phyloP scores from a whole-genome alignment of 2,329 filamentous ascomycete genomes.

The Talaromyces sp. region DNA sequence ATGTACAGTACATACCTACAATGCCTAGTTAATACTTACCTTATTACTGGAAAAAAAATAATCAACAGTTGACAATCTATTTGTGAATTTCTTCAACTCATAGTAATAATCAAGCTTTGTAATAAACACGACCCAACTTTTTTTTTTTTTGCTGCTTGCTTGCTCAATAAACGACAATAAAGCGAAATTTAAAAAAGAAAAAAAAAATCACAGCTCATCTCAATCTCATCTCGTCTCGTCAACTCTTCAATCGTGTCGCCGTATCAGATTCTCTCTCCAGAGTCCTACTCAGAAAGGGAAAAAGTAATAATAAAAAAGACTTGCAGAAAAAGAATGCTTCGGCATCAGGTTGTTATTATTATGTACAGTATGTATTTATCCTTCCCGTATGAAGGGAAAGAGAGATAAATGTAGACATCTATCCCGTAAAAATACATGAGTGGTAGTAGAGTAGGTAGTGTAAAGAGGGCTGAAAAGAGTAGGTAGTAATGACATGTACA shows the following conservation, averaged over 20 bases:
- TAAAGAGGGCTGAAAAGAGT: neutral
- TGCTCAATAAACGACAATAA: neutral
- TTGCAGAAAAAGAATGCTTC: neutral
- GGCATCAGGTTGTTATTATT: neutral
- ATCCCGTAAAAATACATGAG: neutral
- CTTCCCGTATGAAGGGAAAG: neutral
- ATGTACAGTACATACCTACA: neutral
- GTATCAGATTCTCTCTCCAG: neutral
- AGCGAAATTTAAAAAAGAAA: neutral
- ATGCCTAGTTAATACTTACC: no score
- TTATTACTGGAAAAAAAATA: neutral
- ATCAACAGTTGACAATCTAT: neutral
- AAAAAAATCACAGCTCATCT: neutral
- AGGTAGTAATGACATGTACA: conserved; percentile 12
- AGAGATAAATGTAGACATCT: neutral
- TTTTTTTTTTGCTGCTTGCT: neutral
- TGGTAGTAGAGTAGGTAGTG: neutral
- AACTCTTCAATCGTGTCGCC: neutral
- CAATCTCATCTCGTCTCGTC: neutral
- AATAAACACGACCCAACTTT: neutral
- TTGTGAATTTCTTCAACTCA: neutral
- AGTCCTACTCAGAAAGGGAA: neutral
- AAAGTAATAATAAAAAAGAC: neutral
- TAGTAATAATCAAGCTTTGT: neutral
- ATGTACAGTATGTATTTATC: neutral